Base-by-base conservation (phyloP, 176 grass and related monocot species). In the Pharus latifolius region DNA sequence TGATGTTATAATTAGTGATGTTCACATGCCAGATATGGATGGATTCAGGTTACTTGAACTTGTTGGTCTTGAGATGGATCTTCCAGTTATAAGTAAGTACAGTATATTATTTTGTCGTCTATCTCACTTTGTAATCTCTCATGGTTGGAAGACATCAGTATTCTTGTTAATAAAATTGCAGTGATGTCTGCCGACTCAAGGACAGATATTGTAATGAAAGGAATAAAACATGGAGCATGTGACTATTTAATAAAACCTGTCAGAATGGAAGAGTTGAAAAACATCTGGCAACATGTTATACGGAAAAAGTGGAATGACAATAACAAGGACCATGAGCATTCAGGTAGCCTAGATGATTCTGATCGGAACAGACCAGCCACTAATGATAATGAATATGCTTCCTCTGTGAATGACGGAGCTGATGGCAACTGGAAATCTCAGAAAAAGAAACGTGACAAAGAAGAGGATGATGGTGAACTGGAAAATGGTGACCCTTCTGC, bases 1-100 rank as follows among this genome's bases (percentile, higher is more conserved):
- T 86, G 90, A 99, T 78, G 84, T 99, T 69, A 88, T 99, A 68
- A 78, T 99, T 75, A 99, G 95, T 25, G 95, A 99, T 73, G 95
- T 99, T 56, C 95, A 99, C 65, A 99, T 99, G 96, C 96, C 96
- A 24, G 96, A 99, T 78, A 99, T 95, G 84, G 79, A 99, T 67
- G 96, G 96, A 23, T 95, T 99, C 65, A 91, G 80, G 57, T 79
- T 99, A 69, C 96, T 99, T 81, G 96, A 99, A 84, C 87, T 82
- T 69, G 87, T 99, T 46, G 96, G 96, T 18, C 87, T 99, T 67
- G 96, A 99, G 74, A 91, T 99, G 96, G 96, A 99, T 49, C 87
- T 99, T 66, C 96, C 96, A 43, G 96, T 99, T 72, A 99, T 99
- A 65, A 99, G 96, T 99, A 76, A 85, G 95, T 99, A 85, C 7